phyloP scores from a whole-genome alignment of 805 yeast genomes.

The Metschnikowia corniflorae region DNA sequence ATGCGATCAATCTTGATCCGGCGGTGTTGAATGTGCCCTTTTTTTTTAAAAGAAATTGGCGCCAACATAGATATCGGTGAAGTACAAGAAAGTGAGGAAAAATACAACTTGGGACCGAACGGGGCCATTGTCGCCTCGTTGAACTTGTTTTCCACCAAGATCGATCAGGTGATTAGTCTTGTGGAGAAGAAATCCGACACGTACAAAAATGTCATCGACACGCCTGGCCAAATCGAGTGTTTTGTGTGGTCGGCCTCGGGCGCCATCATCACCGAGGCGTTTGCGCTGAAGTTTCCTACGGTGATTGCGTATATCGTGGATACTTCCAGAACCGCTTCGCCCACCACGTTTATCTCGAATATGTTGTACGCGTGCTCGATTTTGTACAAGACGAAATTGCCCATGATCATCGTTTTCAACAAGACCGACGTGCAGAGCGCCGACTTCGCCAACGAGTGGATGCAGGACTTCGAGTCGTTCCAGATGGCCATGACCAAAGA shows the following conservation, averaged over 20 bases:
- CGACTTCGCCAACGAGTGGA: constrained; percentile 91
- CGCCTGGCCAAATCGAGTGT: constrained; percentile 99
- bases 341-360: constrained; percentile 95
- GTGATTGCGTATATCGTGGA: constrained; percentile 94
- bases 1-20: constrained; percentile 92
- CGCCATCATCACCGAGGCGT: constrained; percentile 90
- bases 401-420: constrained; percentile 95
- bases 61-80: constrained; percentile 95
- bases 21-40: constrained; percentile 94
- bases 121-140: constrained; percentile 97
- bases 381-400: constrained; percentile 89
- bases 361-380: constrained; percentile 98
- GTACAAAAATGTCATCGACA: constrained; percentile 77
- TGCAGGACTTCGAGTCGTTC: constrained; percentile 92
- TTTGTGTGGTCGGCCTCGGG: constrained; percentile 99
- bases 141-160: constrained; percentile 88
- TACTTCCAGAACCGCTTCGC: constrained; percentile 91
- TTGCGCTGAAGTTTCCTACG: constrained; percentile 94
- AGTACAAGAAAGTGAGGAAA: constrained; percentile 94
- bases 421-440: constrained; percentile 87
- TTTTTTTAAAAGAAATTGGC: too few relatives aligned
- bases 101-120: constrained; percentile 92
- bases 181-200: constrained; percentile 70
- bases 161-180: constrained; percentile 86
- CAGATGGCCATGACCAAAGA: constrained; percentile 71